A percentile compares a stretch with the other conserved stretches of the same genome.
These are phyloP conservation scores for Inga leiocalycina DNA, from an alignment of 306 rosid genomes.

Conservation along the genomic window DNA sequence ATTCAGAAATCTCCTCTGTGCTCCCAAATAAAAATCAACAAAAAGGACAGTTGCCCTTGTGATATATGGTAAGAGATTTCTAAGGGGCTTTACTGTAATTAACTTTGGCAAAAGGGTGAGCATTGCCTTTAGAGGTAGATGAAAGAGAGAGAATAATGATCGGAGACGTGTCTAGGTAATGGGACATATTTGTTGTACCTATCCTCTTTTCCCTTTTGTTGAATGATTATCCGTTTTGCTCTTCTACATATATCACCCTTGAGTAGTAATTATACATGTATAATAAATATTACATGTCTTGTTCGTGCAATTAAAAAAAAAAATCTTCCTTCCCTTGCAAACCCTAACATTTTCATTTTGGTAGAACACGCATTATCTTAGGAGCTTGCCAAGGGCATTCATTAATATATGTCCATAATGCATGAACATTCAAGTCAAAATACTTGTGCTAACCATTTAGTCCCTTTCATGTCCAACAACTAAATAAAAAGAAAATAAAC, in stretches of 20 bases:
- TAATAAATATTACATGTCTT: neutral
- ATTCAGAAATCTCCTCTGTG: neutral
- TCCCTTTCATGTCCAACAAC: neutral
- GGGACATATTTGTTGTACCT: neutral
- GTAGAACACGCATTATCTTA: neutral
- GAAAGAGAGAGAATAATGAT: too few species aligned
- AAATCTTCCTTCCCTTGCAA: neutral
- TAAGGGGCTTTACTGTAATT: neutral
- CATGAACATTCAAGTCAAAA: neutral
- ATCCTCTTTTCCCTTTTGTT: neutral
- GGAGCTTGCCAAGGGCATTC: neutral
- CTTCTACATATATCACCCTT: too few species aligned
- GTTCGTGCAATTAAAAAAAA: neutral
- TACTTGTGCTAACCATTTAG: neutral
- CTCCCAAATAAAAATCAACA: neutral
- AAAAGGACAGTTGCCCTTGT: neutral
- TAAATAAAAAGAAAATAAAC: constrained; percentile 7
- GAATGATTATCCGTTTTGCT: neutral
- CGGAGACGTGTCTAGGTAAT: neutral
- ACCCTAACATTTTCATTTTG: constrained; percentile 1
- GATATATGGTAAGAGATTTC: neutral
- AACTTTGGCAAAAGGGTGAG: neutral
- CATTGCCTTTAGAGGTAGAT: neutral
- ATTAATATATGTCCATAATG: neutral
- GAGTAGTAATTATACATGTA: neutral